Conservation (phyloP, 2,329 filamentous ascomycete genomes). For the Xylaria sp. region DNA sequence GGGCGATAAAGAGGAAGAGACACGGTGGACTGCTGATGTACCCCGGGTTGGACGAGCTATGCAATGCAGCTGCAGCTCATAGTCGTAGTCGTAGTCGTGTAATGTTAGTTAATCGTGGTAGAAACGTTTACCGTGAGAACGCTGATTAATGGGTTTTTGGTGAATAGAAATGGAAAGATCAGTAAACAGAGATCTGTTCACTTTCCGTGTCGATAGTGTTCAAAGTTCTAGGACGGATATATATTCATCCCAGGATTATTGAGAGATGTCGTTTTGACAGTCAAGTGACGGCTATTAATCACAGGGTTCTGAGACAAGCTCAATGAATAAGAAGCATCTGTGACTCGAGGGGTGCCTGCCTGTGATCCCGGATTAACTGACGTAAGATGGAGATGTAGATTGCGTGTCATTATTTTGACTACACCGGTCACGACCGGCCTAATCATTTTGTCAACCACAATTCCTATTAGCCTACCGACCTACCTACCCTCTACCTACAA, state of each 20-base stretch:
- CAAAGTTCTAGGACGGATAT: no score
- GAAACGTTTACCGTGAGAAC: no score
- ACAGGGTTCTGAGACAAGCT: not conserved
- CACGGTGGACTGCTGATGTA: conserved; percentile 84
- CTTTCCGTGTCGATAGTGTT: no score
- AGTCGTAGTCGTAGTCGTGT: not conserved
- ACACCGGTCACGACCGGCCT: not conserved
- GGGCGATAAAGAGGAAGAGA: conserved; percentile 74
- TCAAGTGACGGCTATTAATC: not conserved
- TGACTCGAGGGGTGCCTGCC: conserved; percentile 1
- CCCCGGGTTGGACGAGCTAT: conserved; percentile 77
- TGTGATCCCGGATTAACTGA: not conserved
- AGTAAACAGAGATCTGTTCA: no score
- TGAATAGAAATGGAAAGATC: no score
- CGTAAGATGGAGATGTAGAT: not conserved
- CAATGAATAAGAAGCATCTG: not conserved
- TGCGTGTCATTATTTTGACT: not conserved
- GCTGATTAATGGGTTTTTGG: no score
- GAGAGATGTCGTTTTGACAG: not conserved
- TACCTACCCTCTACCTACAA: not conserved
- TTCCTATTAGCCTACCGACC: conserved; percentile 1
- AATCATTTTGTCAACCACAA: not conserved
- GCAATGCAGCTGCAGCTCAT: conserved; percentile 97
- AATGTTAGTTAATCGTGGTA: no score
- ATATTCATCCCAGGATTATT: no score